Base-by-base conservation (phyloP, 164 flowering plant genomes). In the Aristolochia californica region DNA sequence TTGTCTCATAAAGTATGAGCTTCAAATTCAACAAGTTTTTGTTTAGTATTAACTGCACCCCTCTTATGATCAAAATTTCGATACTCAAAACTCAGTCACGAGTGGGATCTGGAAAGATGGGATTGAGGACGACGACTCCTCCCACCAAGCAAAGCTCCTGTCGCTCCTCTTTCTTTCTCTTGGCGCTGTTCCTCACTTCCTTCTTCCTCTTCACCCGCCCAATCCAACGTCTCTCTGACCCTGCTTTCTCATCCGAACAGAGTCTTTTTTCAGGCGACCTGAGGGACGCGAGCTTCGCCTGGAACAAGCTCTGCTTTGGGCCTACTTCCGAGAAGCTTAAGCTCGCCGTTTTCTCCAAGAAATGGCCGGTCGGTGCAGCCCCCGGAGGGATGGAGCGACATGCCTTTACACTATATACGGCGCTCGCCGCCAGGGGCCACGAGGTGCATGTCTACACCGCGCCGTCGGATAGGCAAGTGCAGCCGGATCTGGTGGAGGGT, bases 371-470 rank as follows among this genome's bases (percentile, higher is more conserved):
- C 2, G 77, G 74, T 40, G 63, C 78, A 0, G 67, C 56, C 59
- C 82, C 87, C 0, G 82, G 82, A 5, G 83, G 87, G n/a, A 82
- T 82, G 87, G 87, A 82, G 67, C 74, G 83, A 26, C 87, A 82
- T 49, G 83, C 87, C 8, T 40, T 48, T 3, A 80, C 82, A 2
- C 60, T 84, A 10, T 70, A 77, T 63, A 60, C 38, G 0, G 76
- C 73, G 25, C 72, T 82, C 0, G 82, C 91, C 0, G 59, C 59
- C 2, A 66, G 70, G 8, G 85, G 87, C 5, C 90, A 84, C 43
- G 68, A 75, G 24, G 56, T 82, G 25, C 87, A 81, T 53, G 76
- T 84, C 28, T 84, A 75, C 65, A 82, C 91, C 0, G 78, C 60
- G 1, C 82, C 83, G 1, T 71, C 82, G 0, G 75, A 72, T 62